phyloP scores from a whole-genome alignment of 805 yeast genomes.

The Tetrapisispora nanseiensis region DNA sequence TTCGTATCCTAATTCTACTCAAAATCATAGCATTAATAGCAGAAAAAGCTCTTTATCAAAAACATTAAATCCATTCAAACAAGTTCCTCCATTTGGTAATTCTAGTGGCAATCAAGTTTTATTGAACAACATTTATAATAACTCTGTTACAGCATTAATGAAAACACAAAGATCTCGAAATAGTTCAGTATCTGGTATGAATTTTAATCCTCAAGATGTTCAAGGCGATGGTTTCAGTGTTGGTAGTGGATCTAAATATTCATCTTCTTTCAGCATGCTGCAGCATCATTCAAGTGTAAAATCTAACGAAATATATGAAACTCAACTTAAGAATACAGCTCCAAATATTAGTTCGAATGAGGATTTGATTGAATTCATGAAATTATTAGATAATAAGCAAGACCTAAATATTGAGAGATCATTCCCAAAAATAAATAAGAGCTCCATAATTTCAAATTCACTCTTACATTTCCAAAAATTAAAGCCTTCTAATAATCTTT shows the following conservation, averaged over 20 bases:
- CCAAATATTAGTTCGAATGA: conserved; percentile 5
- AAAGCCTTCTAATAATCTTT: conserved; percentile 42
- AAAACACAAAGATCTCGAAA: conserved; percentile 34
- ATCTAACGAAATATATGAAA: conserved; percentile 24
- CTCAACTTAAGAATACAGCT: conserved; percentile 7
- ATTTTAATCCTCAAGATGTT: conserved; percentile 9
- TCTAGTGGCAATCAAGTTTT: conserved; percentile 24
- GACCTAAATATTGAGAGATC: conserved; percentile 34
- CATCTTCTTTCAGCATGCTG: conserved; percentile 67
- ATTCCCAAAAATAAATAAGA: conserved; percentile 6
- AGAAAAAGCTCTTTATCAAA: conserved; percentile 8
- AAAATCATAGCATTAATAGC: conserved; percentile 1
- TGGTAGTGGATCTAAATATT: conserved; percentile 46
- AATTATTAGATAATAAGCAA: conserved; percentile 55
- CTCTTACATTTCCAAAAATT: conserved; percentile 43
- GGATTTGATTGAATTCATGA: conserved; percentile 61
- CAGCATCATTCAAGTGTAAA: conserved; percentile 39
- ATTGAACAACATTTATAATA: conserved; percentile 36
- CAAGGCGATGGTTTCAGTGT: conserved; percentile 27
- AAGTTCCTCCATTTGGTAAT: conserved; percentile 29
- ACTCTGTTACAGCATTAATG: conserved; percentile 29
- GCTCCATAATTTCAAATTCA: conserved; percentile 34
- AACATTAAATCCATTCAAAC: conserved; percentile 29
- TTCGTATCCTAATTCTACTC: conserved; percentile 12
- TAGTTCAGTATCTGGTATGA: conserved; percentile 23